Percentiles rank a stretch among this genome's conserved stretches.
Evolutionary conservation across 805 yeast genomes (phyloP).

Genomic region (Yarrowia sp.): DNA sequence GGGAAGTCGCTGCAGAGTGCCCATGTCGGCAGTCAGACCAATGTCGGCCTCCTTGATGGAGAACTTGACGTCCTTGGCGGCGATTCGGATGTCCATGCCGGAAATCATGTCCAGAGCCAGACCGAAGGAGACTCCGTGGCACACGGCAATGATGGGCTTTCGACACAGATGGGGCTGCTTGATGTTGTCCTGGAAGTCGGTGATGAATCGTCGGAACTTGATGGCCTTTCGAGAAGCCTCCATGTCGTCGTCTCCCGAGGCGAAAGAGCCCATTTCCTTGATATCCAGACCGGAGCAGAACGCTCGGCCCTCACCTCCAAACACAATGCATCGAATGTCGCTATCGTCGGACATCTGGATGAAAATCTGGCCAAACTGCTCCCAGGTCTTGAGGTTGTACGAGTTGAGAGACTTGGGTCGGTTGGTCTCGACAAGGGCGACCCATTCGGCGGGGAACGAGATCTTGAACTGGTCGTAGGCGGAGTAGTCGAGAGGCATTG

Average conservation of each 20-base stretch:
- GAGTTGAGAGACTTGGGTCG: constrained; percentile 69
- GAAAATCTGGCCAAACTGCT: constrained; percentile 61
- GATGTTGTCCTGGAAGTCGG: constrained; percentile 66
- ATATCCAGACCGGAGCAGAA: constrained; percentile 74
- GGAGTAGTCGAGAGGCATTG: constrained; percentile 40
- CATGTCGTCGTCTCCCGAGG: constrained; percentile 41
- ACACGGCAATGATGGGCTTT: constrained; percentile 66
- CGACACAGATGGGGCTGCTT: constrained; percentile 46
- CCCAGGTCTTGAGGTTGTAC: constrained; percentile 62
- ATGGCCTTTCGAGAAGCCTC: constrained; percentile 48
- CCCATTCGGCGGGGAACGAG: constrained; percentile 54
- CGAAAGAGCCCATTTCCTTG: constrained; percentile 44
- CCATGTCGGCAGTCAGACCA: constrained; percentile 82
- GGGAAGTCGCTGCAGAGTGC: constrained; percentile 73
- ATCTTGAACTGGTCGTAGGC: constrained; percentile 47
- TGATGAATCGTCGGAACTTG: constrained; percentile 53
- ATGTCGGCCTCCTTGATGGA: constrained; percentile 73
- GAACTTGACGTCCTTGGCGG: constrained; percentile 59
- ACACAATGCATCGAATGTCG: constrained; percentile 60
- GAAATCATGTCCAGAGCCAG: constrained; percentile 72
- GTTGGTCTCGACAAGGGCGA: constrained; percentile 66
- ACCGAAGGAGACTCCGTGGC: constrained; percentile 71
- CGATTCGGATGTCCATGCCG: constrained; percentile 64
- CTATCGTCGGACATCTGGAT: constrained; percentile 55
- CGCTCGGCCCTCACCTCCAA: constrained; percentile 63